Evolutionary conservation across 345 rosid genomes (phyloP).

Genomic region (Capsella bursapastoris): DNA sequence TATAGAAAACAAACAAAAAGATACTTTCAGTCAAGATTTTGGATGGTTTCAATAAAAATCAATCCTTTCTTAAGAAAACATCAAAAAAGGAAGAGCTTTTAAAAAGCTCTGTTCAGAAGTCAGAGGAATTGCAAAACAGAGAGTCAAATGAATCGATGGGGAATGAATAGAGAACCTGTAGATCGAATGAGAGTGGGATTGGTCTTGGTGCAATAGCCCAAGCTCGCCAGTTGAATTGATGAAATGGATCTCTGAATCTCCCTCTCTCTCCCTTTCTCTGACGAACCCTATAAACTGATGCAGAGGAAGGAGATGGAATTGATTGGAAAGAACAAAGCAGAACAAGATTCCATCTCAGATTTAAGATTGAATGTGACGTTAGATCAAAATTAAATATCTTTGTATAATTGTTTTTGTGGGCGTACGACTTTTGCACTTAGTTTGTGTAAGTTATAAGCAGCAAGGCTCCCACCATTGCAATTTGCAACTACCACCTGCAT

Average conservation of each 20-base stretch:
- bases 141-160: constrained; percentile 22
- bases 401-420: neutral
- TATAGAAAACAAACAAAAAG: constrained; percentile 21
- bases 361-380: constrained; percentile 33
- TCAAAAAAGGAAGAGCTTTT: constrained; percentile 7
- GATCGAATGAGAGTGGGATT: constrained; percentile 19
- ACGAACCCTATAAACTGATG: neutral
- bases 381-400: neutral
- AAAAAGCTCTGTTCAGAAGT: constrained; percentile 3
- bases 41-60: neutral
- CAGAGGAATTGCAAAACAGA: constrained; percentile 25
- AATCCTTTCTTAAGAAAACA: constrained; percentile 12
- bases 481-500: neutral
- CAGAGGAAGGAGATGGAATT: constrained; percentile 6
- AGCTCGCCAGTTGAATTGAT: neutral
- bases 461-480: constrained; percentile 27
- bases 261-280: constrained; percentile 23
- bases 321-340: constrained; percentile 2
- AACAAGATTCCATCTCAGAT: constrained; percentile 24
- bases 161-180: neutral
- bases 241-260: constrained; percentile 4
- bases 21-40: neutral
- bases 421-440: constrained; percentile 7
- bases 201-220: neutral
- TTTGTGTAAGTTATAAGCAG: constrained; percentile 28